Evolutionary conservation across 495 filamentous ascomycete species (phyloP).

Genomic region (Melanomma pulvis-pyrius): DNA sequence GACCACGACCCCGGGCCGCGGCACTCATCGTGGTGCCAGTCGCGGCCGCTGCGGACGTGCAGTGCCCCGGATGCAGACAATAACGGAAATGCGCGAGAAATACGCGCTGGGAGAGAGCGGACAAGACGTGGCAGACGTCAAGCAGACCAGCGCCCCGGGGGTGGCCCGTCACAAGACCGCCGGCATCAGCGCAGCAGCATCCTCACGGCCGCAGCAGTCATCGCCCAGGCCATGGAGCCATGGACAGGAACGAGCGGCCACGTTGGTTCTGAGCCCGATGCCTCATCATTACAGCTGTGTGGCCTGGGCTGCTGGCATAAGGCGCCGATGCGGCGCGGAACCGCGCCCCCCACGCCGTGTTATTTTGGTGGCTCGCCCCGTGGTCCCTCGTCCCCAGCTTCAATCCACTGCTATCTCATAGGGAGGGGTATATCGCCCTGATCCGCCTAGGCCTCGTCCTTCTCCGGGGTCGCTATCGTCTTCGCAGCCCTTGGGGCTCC

Average conservation of each 20-base stretch:
- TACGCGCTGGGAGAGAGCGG: background rate
- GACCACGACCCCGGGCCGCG: conserved; percentile 16
- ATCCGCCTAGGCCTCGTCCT: too few relatives aligned
- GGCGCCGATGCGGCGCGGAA: background rate
- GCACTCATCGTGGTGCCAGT: conserved; percentile 27
- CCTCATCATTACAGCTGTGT: background rate
- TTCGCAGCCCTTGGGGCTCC: too few relatives aligned
- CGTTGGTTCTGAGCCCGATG: background rate
- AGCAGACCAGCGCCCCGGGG: background rate
- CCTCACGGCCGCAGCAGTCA: conserved; percentile 11
- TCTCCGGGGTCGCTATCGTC: too few relatives aligned
- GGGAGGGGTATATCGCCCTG: too few relatives aligned
- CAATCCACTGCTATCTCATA: too few relatives aligned
- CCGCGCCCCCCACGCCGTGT: background rate
- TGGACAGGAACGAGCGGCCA: background rate
- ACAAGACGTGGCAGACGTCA: conserved; percentile 38
- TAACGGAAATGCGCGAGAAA: conserved; percentile 11
- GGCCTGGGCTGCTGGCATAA: background rate
- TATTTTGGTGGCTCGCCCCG: background rate
- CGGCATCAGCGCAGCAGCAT: conserved; percentile 11
- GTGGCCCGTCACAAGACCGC: conserved; percentile 19
- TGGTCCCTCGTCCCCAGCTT: too few relatives aligned
- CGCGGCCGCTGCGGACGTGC: background rate
- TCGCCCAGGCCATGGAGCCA: background rate
- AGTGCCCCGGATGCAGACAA: conserved; percentile 27